phyloP scores from a whole-genome alignment of 2,329 filamentous ascomycete species.

The Fusarium temperatum region DNA sequence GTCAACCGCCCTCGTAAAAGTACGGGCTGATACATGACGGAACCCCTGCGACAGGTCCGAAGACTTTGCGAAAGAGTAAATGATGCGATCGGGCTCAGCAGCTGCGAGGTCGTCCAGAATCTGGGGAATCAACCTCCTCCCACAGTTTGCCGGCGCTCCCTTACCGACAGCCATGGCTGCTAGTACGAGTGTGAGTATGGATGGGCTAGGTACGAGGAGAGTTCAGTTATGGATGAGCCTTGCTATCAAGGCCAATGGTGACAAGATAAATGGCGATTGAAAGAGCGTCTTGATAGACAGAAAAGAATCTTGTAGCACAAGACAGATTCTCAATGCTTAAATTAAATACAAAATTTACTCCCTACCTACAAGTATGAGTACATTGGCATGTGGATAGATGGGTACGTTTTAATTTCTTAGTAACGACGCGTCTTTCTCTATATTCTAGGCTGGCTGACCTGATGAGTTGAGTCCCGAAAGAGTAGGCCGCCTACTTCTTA shows the following conservation, averaged over 20 bases:
- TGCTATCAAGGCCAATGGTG: neutral
- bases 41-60: constrained; percentile 26
- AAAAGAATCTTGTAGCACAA: neutral
- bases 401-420: neutral
- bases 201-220: neutral
- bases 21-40: constrained; percentile 35
- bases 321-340: neutral
- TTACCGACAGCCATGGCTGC: neutral
- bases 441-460: too few species aligned
- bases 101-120: neutral
- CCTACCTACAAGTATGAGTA: neutral
- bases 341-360: neutral
- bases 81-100: constrained; percentile 30
- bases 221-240: neutral
- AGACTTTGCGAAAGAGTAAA: constrained; percentile 38
- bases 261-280: neutral
- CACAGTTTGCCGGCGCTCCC: neutral
- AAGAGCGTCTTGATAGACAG: neutral
- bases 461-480: neutral
- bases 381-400: too few species aligned
- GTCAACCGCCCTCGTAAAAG: constrained; percentile 41
- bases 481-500: neutral
- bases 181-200: neutral
- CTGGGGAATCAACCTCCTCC: neutral
- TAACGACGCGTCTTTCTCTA: neutral